phyloP scores from a whole-genome alignment of 345 rosid species.

The Limnanthes douglasii region DNA sequence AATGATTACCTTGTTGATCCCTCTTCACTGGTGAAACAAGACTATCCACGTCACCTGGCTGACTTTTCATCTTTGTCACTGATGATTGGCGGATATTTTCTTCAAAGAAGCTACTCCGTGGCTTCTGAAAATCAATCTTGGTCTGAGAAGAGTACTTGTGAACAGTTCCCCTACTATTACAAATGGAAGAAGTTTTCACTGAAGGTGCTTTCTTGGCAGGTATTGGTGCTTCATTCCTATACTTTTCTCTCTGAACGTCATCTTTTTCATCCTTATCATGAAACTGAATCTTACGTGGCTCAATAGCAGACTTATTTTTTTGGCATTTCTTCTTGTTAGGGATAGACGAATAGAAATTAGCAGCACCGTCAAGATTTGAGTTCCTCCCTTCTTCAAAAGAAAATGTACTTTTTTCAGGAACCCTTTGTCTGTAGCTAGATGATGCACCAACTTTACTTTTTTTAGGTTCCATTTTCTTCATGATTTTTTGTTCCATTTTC shows the following conservation, averaged over 20 bases:
- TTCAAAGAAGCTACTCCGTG: constrained; percentile 14
- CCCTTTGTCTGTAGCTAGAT: constrained; percentile 19
- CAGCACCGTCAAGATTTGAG: constrained; percentile 16
- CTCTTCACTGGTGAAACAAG: constrained; percentile 9
- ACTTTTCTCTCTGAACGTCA: constrained; percentile 19
- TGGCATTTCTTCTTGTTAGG: constrained; percentile 21
- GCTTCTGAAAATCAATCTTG: constrained; percentile 11
- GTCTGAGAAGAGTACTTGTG: constrained; percentile 14
- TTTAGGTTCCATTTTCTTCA: constrained; percentile 11
- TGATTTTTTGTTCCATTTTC: too few relatives aligned
- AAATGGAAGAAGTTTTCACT: constrained; percentile 32
- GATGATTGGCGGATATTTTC: constrained; percentile 18
- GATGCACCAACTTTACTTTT: constrained; percentile 17
- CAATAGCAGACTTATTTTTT: constrained; percentile 18
- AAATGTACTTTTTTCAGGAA: constrained; percentile 23
- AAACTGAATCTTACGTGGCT: constrained; percentile 27
- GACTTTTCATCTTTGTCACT: constrained; percentile 16
- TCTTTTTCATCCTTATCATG: constrained; percentile 18
- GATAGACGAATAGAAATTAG: constrained; percentile 17
- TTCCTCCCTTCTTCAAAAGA: constrained; percentile 34
- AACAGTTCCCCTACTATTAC: constrained; percentile 18
- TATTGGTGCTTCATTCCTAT: constrained; percentile 18
- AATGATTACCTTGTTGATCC: too few relatives aligned
- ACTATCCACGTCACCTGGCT: constrained; percentile 14
- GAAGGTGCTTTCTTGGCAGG: constrained; percentile 16